A percentile compares a stretch with the other conserved stretches of the same genome.
These are phyloP conservation scores for Fraxinus platypoda DNA, from an alignment of 305 asterid genomes.

Conservation along the genomic window DNA sequence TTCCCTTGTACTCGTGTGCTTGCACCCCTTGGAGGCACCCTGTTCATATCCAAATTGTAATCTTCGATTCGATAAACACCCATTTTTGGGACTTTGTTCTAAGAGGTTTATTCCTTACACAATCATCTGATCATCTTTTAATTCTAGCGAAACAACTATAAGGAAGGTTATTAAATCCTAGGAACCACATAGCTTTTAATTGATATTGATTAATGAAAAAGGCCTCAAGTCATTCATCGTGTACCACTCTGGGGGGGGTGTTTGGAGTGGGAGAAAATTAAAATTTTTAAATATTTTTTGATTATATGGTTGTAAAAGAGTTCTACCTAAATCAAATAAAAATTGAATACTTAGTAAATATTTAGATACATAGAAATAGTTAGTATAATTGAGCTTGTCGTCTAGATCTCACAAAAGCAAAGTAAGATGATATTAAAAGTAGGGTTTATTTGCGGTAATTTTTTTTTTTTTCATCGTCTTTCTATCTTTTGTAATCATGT, in stretches of 20 bases:
- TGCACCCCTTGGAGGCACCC: too few relatives aligned
- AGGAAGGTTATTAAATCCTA: background rate
- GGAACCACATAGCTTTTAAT: background rate
- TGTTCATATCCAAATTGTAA: too few relatives aligned
- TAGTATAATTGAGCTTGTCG: background rate
- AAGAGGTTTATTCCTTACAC: too few relatives aligned
- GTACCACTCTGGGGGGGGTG: background rate
- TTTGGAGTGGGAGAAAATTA: too few relatives aligned
- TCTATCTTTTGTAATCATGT: background rate
- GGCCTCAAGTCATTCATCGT: background rate
- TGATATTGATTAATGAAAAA: background rate
- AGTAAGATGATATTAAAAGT: background rate
- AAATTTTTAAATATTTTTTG: background rate
- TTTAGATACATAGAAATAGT: background rate
- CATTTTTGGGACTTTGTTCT: too few relatives aligned
- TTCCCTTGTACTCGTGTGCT: too few relatives aligned
- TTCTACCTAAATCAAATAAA: background rate
- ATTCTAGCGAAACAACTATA: too few relatives aligned
- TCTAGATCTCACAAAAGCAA: background rate
- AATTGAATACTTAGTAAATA: background rate
- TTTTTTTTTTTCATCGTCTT: background rate
- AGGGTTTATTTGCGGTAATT: too few relatives aligned
- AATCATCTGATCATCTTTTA: too few relatives aligned
- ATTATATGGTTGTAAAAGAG: background rate
- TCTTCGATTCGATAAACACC: too few relatives aligned